phyloP scores from a whole-genome alignment of 2,329 filamentous ascomycete species.

The Penicillium palitans region DNA sequence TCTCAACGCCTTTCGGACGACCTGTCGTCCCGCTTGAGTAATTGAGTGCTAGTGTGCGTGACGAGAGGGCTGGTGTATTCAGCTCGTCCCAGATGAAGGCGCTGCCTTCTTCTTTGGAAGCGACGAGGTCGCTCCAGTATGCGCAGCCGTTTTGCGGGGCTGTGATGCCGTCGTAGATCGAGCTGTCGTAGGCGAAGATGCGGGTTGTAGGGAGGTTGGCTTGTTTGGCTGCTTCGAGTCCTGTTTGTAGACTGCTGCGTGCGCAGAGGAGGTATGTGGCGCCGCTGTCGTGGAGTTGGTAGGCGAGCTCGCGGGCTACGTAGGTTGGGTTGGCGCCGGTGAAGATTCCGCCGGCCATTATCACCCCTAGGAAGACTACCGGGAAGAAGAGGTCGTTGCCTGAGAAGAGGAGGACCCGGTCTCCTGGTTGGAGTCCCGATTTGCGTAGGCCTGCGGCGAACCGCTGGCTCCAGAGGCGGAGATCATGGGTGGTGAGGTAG shows the following conservation, averaged over 20 bases:
- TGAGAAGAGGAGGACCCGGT: conserved; percentile 72
- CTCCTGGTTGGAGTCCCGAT: conserved; percentile 65
- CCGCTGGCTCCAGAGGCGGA: conserved; percentile 70
- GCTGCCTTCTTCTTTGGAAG: conserved; percentile 52
- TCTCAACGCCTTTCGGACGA: conserved; percentile 78
- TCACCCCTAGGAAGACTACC: conserved; percentile 66
- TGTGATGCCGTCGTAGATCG: conserved; percentile 47
- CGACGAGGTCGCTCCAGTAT: conserved; percentile 67
- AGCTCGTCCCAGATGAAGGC: conserved; percentile 61
- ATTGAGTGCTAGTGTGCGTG: conserved; percentile 63
- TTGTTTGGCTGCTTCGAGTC: conserved; percentile 63
- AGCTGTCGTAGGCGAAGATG: conserved; percentile 67
- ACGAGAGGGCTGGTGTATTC: conserved; percentile 43
- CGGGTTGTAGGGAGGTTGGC: conserved; percentile 56
- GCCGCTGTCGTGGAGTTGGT: conserved; percentile 71
- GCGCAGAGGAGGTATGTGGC: conserved; percentile 65
- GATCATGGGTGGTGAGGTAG: conserved; percentile 63
- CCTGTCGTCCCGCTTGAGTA: conserved; percentile 76
- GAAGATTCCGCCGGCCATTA: conserved; percentile 78
- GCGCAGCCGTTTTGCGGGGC: conserved; percentile 45
- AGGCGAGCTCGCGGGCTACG: conserved; percentile 69
- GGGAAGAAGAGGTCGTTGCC: conserved; percentile 74
- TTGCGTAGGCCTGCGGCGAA: conserved; percentile 67
- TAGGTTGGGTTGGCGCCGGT: conserved; percentile 72
- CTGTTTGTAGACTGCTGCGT: conserved; percentile 60